Conservation (phyloP, 352 stramenopile species). For the Globisporangium cederbergense region DNA sequence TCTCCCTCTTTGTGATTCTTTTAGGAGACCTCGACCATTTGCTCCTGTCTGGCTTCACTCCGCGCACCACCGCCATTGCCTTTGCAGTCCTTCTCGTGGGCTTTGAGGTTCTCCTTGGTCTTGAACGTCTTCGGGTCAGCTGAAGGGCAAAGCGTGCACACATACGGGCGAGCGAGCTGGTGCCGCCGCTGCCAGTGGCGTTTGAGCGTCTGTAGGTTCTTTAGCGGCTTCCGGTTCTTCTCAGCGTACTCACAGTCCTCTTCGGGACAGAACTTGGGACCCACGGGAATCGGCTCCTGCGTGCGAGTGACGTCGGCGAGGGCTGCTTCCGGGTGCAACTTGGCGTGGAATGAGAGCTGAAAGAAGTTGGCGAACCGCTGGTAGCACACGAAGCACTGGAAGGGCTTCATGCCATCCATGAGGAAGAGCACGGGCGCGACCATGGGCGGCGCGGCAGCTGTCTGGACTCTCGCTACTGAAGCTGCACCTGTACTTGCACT, state of each 20-base stretch:
- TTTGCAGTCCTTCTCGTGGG: constrained; percentile 59
- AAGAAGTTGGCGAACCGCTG: constrained; percentile 67
- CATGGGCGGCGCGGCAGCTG: constrained; percentile 19
- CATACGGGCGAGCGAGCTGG: constrained; percentile 47
- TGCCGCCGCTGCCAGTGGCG: constrained; percentile 70
- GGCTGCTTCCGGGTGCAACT: constrained; percentile 40
- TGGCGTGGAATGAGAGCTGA: constrained; percentile 67
- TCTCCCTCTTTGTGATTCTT: neutral
- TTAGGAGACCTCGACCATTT: neutral
- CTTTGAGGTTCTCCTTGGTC: constrained; percentile 67
- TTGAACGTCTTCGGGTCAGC: constrained; percentile 57
- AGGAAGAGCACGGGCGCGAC: constrained; percentile 53
- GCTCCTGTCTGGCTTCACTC: no score
- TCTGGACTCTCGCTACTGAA: neutral
- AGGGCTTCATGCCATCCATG: constrained; percentile 57
- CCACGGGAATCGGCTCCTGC: constrained; percentile 47
- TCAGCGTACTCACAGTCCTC: constrained; percentile 48
- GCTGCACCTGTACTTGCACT: neutral
- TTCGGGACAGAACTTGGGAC: constrained; percentile 61
- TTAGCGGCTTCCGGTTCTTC: constrained; percentile 39
- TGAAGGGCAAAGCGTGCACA: constrained; percentile 38
- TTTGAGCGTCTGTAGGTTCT: constrained; percentile 69
- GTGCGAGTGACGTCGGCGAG: constrained; percentile 31
- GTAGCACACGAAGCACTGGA: constrained; percentile 52
- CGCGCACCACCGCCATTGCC: constrained; percentile 2